Conservation (phyloP, 345 rosid species). For the Hibiscus trionum region DNA sequence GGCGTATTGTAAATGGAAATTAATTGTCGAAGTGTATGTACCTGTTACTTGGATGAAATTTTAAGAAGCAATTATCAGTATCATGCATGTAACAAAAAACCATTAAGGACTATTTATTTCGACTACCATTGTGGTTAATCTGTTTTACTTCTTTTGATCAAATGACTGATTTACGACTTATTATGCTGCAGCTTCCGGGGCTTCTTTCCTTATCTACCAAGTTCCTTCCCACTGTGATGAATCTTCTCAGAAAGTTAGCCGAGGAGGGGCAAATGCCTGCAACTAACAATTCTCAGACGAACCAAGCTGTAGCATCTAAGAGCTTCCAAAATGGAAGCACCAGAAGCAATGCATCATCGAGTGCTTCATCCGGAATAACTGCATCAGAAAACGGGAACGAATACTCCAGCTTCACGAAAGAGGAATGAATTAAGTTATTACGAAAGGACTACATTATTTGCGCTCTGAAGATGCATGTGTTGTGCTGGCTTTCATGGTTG, state of each 20-base stretch:
- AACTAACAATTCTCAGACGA: constrained; percentile 28
- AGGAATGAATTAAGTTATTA: constrained; percentile 20
- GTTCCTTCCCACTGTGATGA: constrained; percentile 85
- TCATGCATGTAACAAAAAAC: too few relatives aligned
- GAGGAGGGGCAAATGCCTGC: constrained; percentile 61
- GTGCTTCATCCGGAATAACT: constrained; percentile 39
- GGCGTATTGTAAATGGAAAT: too few relatives aligned
- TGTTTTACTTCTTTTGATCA: neutral
- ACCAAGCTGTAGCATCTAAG: constrained; percentile 29
- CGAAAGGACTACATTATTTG: neutral
- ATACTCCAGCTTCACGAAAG: constrained; percentile 39
- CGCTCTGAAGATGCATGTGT: constrained; percentile 13
- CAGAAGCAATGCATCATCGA: constrained; percentile 32
- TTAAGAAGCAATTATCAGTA: too few relatives aligned
- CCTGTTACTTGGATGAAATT: too few relatives aligned
- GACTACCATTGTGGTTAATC: neutral
- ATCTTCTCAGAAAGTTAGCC: constrained; percentile 72
- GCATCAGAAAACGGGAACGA: constrained; percentile 29
- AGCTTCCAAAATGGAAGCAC: constrained; percentile 37
- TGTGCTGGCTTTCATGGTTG: constrained; percentile 5
- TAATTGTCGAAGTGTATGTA: too few relatives aligned
- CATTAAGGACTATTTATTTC: neutral
- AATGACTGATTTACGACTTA: neutral
- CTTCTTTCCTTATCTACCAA: constrained; percentile 72
- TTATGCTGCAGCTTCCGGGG: constrained; percentile 68